Evolutionary conservation across 2,329 filamentous ascomycete species (phyloP), one percentile per base, ranked within the genome.

Genomic region (Hypoxylon sp.): DNA sequence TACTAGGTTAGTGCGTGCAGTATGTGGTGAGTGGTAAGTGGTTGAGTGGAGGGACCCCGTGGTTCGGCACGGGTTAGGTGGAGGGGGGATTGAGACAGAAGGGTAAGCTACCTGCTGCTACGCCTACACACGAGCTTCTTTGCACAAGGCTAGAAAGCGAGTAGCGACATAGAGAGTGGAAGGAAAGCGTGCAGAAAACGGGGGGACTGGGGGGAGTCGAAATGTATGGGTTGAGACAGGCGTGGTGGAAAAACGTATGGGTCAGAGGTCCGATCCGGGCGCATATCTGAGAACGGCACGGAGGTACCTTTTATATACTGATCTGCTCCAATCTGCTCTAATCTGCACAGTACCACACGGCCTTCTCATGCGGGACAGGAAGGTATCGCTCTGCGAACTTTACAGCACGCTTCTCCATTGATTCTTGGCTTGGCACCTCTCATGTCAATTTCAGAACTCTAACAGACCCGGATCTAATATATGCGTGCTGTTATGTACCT

Each of bases 361-460:
- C 11, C 11, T 32, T 22, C 47, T n/a, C 17, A 11, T 19, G 43
- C 20, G 19, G 19, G 39, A 39, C 10, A 22, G 10, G 17, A 3
- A 61, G 5, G 64, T 62, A 58, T n/a, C 32, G n/a, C 10, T 4
- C 48, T 6, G 71, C 68, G 72, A 71, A 74, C 30, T 58, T 71
- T 44, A 37, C 24, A 68, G 71, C 67, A 68, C 49, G 61, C 51
- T 10, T 62, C 57, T 54, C 71, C 71, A 73, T 66, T 41, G 15
- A 68, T 19, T 59, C 22, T 30, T 32, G 20, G 22, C 72, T 72
- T 73, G 70, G 71, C 69, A 57, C 54, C 43, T 59, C 63, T 69
- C 66, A 71, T 65, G 61, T 72, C 69, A 69, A 70, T 64, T 67
- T 69, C 62, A 65, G 28, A 62, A 55, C 60, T 66, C 56, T 64